These are phyloP conservation scores for Ceraceosorus guamensis DNA, from an alignment of 1,284 basidiomycete genomes.

Conservation along the genomic window DNA sequence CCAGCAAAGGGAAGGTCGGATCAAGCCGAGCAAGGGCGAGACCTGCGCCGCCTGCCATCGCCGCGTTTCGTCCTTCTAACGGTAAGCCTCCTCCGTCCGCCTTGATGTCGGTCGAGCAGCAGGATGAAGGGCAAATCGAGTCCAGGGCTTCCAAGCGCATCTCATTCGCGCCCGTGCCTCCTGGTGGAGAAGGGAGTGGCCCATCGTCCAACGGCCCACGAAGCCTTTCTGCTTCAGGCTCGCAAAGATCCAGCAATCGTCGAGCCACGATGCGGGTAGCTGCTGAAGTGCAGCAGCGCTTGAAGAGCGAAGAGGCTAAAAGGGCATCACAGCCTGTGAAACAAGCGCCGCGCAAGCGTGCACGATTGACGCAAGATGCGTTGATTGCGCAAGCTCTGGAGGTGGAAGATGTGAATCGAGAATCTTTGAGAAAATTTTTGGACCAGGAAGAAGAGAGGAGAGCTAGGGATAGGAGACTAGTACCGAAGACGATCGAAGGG, in stretches of 20 bases:
- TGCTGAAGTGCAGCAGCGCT: neutral
- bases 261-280: constrained; percentile 27
- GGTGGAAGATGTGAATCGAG: constrained; percentile 73
- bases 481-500: constrained; percentile 59
- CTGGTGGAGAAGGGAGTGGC: neutral
- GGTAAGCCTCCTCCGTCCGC: too few species aligned
- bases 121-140: neutral
- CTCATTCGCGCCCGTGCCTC: constrained; percentile 1
- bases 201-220: too few species aligned
- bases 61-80: too few species aligned
- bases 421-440: constrained; percentile 70
- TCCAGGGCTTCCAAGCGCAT: constrained; percentile 1
- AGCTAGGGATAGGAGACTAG: constrained; percentile 58
- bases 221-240: too few species aligned
- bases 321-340: neutral
- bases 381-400: constrained; percentile 72
- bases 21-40: neutral
- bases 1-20: neutral
- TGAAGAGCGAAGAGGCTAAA: neutral
- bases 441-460: constrained; percentile 72
- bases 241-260: constrained; percentile 11
- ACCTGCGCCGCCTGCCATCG: too few species aligned
- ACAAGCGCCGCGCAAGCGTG: constrained; percentile 1
- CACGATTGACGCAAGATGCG: constrained; percentile 63
- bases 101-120: neutral